These are phyloP conservation scores for Xylaria venustula DNA, from an alignment of 495 filamentous ascomycete genomes.

Conservation along the genomic window DNA sequence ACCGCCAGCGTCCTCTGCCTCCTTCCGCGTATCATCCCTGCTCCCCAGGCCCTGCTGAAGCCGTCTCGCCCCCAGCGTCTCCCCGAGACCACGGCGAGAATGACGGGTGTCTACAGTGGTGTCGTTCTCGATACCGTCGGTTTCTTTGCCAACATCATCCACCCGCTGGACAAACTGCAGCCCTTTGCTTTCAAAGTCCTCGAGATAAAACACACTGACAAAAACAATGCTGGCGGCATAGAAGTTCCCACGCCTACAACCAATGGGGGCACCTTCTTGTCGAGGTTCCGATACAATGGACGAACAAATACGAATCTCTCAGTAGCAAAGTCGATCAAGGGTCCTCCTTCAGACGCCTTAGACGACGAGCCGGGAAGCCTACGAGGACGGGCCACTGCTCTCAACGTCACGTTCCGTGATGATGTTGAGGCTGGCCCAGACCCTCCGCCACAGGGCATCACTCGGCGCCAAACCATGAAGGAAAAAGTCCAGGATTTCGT, in stretches of 20 bases:
- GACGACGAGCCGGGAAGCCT: conserved; percentile 1
- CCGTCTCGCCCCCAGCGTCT: conserved; percentile 57
- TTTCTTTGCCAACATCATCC: conserved; percentile 62
- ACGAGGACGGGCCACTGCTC: conserved; percentile 7
- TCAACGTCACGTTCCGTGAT: not conserved
- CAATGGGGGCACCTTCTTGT: not conserved
- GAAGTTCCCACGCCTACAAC: conserved; percentile 7
- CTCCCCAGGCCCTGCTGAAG: conserved; percentile 62
- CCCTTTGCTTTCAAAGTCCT: conserved; percentile 48
- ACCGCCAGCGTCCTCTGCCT: conserved; percentile 55
- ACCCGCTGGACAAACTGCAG: conserved; percentile 49
- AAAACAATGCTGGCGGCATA: conserved; percentile 21
- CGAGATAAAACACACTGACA: conserved; percentile 42
- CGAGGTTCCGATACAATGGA: not conserved
- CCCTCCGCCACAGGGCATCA: conserved; percentile 20
- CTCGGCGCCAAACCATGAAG: conserved; percentile 29
- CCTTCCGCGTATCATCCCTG: conserved; percentile 64
- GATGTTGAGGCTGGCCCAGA: conserved; percentile 20
- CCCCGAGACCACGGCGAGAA: conserved; percentile 50
- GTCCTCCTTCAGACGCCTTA: conserved; percentile 5
- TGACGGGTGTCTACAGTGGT: conserved; percentile 59
- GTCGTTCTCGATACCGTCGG: conserved; percentile 53
- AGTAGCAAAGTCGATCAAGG: not conserved
- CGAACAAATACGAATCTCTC: conserved; percentile 1
- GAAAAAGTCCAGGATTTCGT: conserved; percentile 37